These are phyloP conservation scores for Yamadazyma jaroonii DNA, from an alignment of 1,139 yeast species.

Conservation along the genomic window DNA sequence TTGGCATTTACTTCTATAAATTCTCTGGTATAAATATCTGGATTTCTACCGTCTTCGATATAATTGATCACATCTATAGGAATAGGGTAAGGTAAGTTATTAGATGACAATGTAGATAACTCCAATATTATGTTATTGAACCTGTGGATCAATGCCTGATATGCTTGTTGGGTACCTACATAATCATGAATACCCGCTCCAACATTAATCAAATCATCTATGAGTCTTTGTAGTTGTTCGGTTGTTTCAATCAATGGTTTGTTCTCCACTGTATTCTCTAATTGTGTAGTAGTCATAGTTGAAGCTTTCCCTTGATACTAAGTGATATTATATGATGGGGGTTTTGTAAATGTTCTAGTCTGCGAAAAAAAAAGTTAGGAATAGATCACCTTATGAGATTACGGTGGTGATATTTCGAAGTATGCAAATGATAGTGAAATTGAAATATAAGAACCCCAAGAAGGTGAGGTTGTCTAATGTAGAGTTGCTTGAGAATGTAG, in stretches of 20 bases:
- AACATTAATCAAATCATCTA: slow-evolving; percentile 84
- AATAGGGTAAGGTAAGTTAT: slow-evolving; percentile 43
- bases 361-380: slow-evolving; percentile 3
- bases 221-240: slow-evolving; percentile 62
- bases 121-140: slow-evolving; percentile 41
- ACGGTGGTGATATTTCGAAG: no score
- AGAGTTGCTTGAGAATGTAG: no score
- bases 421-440: no score
- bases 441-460: no score
- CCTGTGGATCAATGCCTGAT: slow-evolving; percentile 41
- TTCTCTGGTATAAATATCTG: slow-evolving; percentile 94
- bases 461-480: no score
- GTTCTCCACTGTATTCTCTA: slow-evolving; percentile 25
- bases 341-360: background rate
- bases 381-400: no score
- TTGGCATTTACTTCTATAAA: slow-evolving; percentile 89
- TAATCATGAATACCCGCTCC: slow-evolving; percentile 93
- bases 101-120: slow-evolving; percentile 29
- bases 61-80: slow-evolving; percentile 80
- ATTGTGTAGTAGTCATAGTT: slow-evolving; percentile 37
- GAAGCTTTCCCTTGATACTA: no score
- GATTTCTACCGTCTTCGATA: slow-evolving; percentile 94
- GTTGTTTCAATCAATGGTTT: slow-evolving; percentile 50
- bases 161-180: slow-evolving; percentile 68
- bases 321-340: background rate